Percentiles rank a stretch among this genome's conserved stretches.
Evolutionary conservation across 23 red algal genomes (phyloP).

Genomic region (Gracilariopsis chorda): DNA sequence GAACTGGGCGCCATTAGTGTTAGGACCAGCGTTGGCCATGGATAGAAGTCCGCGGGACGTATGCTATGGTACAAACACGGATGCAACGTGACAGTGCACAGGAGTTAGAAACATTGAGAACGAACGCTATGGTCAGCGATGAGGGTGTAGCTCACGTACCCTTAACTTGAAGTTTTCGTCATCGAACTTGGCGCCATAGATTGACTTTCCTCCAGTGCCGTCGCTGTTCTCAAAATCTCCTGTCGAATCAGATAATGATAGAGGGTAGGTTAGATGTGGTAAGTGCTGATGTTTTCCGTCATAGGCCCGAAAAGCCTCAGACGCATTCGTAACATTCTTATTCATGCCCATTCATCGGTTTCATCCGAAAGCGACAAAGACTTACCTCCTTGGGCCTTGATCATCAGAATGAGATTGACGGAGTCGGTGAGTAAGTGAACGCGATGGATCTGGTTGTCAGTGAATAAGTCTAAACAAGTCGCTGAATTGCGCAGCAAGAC

Average conservation of each 20-base stretch:
- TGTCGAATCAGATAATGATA: too few relatives aligned
- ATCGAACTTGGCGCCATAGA: constrained; percentile 72
- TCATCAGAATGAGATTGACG: not conserved
- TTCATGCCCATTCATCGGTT: too few relatives aligned
- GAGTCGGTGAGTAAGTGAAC: too few relatives aligned
- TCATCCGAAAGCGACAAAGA: not conserved
- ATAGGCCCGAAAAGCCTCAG: too few relatives aligned
- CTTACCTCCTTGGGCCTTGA: constrained; percentile 64
- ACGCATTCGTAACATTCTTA: too few relatives aligned
- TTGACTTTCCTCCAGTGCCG: constrained; percentile 90
- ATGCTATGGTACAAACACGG: not conserved
- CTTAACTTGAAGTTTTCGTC: constrained; percentile 96
- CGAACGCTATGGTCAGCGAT: not conserved
- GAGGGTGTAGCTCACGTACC: not conserved
- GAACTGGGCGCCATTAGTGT: constrained; percentile 90
- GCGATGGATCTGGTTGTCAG: not conserved
- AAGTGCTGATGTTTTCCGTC: too few relatives aligned
- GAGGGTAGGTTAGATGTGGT: too few relatives aligned
- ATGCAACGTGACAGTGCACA: not conserved
- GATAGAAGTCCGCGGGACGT: constrained; percentile 42
- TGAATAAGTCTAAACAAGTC: not conserved
- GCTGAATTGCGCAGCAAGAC: not conserved
- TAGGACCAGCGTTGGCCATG: constrained; percentile 89
- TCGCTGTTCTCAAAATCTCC: constrained; percentile 84
- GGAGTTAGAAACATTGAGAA: not conserved